These are phyloP conservation scores for Annona cherimola DNA, from an alignment of 164 flowering plant species.

Conservation along the genomic window DNA sequence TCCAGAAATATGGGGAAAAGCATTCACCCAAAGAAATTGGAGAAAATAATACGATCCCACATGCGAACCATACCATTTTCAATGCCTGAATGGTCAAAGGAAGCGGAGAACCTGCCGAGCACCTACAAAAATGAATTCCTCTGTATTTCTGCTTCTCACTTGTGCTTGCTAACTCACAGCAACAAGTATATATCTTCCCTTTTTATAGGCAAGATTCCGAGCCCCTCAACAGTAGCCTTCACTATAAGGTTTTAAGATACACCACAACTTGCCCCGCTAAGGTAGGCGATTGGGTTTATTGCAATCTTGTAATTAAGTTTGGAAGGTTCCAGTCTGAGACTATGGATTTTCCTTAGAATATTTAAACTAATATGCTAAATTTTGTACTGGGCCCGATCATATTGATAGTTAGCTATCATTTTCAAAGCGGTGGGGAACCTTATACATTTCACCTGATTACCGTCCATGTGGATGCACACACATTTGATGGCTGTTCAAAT, in stretches of 20 bases:
- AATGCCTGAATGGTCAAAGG: too few species aligned
- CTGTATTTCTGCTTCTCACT: conserved; percentile 2
- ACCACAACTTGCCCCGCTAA: conserved; percentile 20
- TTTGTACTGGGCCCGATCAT: conserved; percentile 22
- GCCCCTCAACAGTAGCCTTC: conserved; percentile 26
- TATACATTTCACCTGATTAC: not conserved
- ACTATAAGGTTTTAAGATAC: conserved; percentile 24
- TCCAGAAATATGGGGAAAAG: not conserved
- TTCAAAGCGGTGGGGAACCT: not conserved
- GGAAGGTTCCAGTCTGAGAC: conserved; percentile 24
- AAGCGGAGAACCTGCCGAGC: conserved; percentile 13
- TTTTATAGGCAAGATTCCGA: conserved; percentile 38
- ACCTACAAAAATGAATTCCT: not conserved
- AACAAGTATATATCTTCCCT: conserved; percentile 3
- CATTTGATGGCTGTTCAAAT: not conserved
- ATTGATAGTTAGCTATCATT: conserved; percentile 9
- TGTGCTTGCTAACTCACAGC: conserved; percentile 21
- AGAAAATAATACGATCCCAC: not conserved
- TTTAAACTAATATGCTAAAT: conserved; percentile 1
- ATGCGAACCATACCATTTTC: conserved; percentile 26
- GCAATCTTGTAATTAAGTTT: conserved; percentile 16
- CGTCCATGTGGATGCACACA: conserved; percentile 1
- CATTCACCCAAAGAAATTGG: conserved; percentile 20
- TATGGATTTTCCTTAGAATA: not conserved
- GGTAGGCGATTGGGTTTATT: conserved; percentile 30